Conservation (phyloP, 495 filamentous ascomycete genomes). For the Margaritispora aquatica region DNA sequence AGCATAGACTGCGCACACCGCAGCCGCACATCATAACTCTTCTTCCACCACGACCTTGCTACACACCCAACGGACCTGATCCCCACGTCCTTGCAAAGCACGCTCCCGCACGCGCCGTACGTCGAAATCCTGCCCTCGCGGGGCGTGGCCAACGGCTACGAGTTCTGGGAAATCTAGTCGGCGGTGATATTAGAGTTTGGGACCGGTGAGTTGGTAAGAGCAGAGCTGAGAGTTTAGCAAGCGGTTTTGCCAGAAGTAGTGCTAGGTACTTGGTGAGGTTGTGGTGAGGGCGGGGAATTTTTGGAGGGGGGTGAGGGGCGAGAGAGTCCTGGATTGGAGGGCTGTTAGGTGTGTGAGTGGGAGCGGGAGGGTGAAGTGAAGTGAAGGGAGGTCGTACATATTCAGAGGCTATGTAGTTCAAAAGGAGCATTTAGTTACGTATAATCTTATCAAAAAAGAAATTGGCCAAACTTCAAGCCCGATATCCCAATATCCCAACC, state of each 20-base stretch:
- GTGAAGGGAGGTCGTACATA: not conserved
- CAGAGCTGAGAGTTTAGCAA: conserved; percentile 10
- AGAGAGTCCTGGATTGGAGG: not conserved
- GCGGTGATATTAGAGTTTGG: conserved; percentile 9
- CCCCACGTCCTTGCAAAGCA: conserved; percentile 2
- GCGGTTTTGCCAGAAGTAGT: conserved; percentile 15
- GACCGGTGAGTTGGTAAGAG: conserved; percentile 5
- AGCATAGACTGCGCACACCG: not conserved
- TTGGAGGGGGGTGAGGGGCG: conserved; percentile 4
- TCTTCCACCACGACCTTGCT: not conserved
- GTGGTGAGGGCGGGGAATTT: conserved; percentile 6
- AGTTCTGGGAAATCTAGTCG: no score
- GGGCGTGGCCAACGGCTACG: no score
- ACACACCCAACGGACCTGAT: not conserved
- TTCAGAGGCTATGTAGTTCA: no score
- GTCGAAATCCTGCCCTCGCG: conserved; percentile 11
- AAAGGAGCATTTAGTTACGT: no score
- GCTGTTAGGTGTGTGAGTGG: no score
- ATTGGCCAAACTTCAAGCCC: no score
- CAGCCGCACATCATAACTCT: not conserved
- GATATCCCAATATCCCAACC: no score
- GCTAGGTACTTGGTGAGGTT: conserved; percentile 9
- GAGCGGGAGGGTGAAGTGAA: no score
- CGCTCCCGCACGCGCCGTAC: conserved; percentile 4
- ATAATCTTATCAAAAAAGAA: no score